Evolutionary conservation across 345 rosid genomes (phyloP), one percentile per base, ranked within the genome.

Genomic region (Lepidium aucheri): DNA sequence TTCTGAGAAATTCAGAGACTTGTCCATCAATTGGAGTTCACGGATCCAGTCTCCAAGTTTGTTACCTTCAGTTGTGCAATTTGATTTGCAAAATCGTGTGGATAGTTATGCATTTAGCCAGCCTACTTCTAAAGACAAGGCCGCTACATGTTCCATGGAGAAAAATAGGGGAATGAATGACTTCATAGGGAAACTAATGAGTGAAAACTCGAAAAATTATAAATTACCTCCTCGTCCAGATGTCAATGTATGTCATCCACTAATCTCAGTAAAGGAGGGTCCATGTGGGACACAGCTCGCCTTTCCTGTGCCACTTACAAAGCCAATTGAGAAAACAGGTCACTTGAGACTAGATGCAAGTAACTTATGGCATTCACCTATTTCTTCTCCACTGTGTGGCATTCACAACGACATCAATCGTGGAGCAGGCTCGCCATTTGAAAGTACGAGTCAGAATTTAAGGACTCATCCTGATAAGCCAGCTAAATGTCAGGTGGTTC

Each of bases 11-110:
- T 63, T 69, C 43, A 82, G 79, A 53, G 91, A 84, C 70, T 39
- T 70, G 63, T 63, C 91, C 60, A 72, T 68, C 40, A 85, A 64
- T 65, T 85, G 89, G 97, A 76, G 69, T 77, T 87, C 83, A 15
- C 89, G 86, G 53, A 83, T 83, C 91, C 95, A 79, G 80, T 93
- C 96, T 14, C 86, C 93, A 52, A 79, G 68, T 68, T 64, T 83
- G 49, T 83, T 84, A 75, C 79, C 96, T 56, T 74, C 85, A 9
- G 76, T 79, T 78, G 20, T 82, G 67, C 91, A 84, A 63, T 61
- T 84, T 68, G 91, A 83, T 62, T 22, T 80, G 63, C 86, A 54
- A 62, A 67, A 74, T 53, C 50, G 40, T 80, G 82, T 62, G 79
- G 81, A 73, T 56, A 64, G 13, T 61, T 74, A 12, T 82, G 93